A percentile compares a stretch with the other conserved stretches of the same genome.
Conservation (phyloP, 768 basidiomycete species). For the Lactarius psammicola region DNA sequence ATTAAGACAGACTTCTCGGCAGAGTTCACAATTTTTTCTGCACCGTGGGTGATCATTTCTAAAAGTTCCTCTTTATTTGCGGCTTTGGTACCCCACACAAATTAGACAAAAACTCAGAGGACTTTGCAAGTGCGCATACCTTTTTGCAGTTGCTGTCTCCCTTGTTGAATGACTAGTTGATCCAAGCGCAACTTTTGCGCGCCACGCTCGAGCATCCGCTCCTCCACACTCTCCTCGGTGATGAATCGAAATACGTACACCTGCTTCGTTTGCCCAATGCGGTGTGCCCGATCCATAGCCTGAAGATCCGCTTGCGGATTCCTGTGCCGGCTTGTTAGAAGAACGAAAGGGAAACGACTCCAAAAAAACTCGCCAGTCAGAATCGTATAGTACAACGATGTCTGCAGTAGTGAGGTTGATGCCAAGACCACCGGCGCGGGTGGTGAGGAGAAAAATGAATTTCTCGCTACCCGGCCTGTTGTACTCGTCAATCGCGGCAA, state of each 20-base stretch:
- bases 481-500: constrained; percentile 94
- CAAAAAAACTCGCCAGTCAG: constrained; percentile 70
- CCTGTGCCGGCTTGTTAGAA: constrained; percentile 43
- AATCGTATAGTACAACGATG: constrained; percentile 93
- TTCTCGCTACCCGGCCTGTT: constrained; percentile 93
- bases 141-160: constrained; percentile 78
- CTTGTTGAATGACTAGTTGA: constrained; percentile 96
- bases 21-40: constrained; percentile 92
- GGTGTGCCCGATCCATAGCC: constrained; percentile 97
- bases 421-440: constrained; percentile 93
- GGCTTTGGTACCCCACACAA: constrained; percentile 44
- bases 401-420: constrained; percentile 96
- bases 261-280: constrained; percentile 96
- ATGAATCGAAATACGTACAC: constrained; percentile 98
- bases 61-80: constrained; percentile 94
- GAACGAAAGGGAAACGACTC: background rate
- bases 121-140: constrained; percentile 41
- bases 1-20: constrained; percentile 57
- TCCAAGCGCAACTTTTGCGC: constrained; percentile 94
- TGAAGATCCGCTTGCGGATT: constrained; percentile 99
- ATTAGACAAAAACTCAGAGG: background rate
- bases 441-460: constrained; percentile 95
- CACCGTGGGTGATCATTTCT: constrained; percentile 98
- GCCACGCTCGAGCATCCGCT: constrained; percentile 90
- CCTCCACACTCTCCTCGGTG: constrained; percentile 93